Evolutionary conservation across 805 yeast genomes (phyloP).

Genomic region (Candida nanaspora): DNA sequence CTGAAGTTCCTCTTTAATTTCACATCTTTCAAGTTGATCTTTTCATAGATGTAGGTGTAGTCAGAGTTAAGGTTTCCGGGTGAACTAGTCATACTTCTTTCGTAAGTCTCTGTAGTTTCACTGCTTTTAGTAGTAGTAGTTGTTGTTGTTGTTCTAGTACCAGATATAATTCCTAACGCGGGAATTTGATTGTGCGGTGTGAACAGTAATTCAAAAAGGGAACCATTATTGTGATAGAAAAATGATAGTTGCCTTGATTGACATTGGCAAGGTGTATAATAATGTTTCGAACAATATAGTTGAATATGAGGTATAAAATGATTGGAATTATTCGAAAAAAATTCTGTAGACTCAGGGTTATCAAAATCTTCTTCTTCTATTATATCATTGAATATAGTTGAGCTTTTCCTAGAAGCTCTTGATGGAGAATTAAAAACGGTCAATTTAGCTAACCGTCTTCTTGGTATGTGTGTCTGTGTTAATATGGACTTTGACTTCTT

Average conservation of each 20-base stretch:
- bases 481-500: conserved; percentile 13
- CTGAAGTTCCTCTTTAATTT: neutral
- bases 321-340: neutral
- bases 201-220: neutral
- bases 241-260: neutral
- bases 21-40: neutral
- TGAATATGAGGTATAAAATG: neutral
- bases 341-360: neutral
- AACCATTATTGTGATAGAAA: neutral
- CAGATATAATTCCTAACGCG: neutral
- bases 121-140: neutral
- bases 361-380: conserved; percentile 3
- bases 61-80: neutral
- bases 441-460: conserved; percentile 17
- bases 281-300: neutral
- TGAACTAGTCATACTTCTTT: neutral
- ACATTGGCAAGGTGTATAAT: neutral
- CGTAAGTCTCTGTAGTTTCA: no score
- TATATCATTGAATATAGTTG: neutral
- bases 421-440: conserved; percentile 17
- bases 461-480: conserved; percentile 13
- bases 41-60: neutral
- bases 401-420: neutral
- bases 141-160: neutral
- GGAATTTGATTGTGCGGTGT: neutral